These are phyloP conservation scores for Catharanthus roseus DNA, from an alignment of 257 asterid genomes.

Conservation along the genomic window DNA sequence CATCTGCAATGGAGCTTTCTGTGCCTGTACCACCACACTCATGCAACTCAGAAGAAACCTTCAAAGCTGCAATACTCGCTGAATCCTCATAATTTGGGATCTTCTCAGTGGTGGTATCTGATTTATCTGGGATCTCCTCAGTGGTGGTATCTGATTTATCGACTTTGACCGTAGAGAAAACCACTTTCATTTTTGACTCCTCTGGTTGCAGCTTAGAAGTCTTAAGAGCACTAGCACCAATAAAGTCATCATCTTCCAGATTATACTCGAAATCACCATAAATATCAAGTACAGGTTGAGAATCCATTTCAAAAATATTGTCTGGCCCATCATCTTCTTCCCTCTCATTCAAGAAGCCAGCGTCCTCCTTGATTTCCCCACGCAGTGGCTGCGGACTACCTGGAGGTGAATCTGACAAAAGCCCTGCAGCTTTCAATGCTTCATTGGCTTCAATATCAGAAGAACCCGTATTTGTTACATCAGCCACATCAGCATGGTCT, in stretches of 20 bases:
- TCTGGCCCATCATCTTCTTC: slow-evolving; percentile 62
- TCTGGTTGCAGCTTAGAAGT: slow-evolving; percentile 43
- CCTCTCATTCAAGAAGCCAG: slow-evolving; percentile 28
- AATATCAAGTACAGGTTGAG: slow-evolving; percentile 79
- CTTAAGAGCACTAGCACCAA: slow-evolving; percentile 54
- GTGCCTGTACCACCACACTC: slow-evolving; percentile 29
- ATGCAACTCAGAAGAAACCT: slow-evolving; percentile 21
- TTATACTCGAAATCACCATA: slow-evolving; percentile 91
- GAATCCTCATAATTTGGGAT: slow-evolving; percentile 20
- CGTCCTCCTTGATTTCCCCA: slow-evolving; percentile 32
- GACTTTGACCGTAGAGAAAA: slow-evolving; percentile 57
- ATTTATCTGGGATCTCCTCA: slow-evolving; percentile 40
- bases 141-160: slow-evolving; percentile 32
- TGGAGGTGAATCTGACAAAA: slow-evolving; percentile 90
- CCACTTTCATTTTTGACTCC: slow-evolving; percentile 58
- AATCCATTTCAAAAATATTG: slow-evolving; percentile 59
- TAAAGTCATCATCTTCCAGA: slow-evolving; percentile 82
- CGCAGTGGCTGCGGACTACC: slow-evolving; percentile 50
- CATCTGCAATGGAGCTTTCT: slow-evolving; percentile 28
- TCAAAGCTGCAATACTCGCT: slow-evolving; percentile 28
- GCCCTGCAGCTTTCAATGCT: slow-evolving; percentile 83
- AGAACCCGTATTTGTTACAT: slow-evolving; percentile 28
- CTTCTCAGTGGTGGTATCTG: slow-evolving; percentile 32
- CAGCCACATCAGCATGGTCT: slow-evolving; percentile 26
- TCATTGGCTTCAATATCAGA: slow-evolving; percentile 53